phyloP scores from a whole-genome alignment of 768 basidiomycete species.

The Termitomyces sp. region DNA sequence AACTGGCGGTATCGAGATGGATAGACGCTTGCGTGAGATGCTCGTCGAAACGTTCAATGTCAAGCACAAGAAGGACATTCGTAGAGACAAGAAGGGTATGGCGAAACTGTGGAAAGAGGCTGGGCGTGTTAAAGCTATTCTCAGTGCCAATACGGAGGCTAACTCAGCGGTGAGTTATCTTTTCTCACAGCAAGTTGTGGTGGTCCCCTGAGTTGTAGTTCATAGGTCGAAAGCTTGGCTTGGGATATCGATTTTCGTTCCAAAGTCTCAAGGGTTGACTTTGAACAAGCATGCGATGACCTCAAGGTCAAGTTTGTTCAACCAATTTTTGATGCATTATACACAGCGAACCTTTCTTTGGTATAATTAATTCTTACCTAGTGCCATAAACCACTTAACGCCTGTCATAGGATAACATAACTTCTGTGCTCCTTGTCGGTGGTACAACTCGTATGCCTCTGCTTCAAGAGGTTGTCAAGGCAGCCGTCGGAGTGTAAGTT shows the following conservation, averaged over 20 bases:
- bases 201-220: conserved; percentile 1
- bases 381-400: neutral
- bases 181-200: neutral
- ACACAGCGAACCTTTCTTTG: conserved; percentile 58
- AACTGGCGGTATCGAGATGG: conserved; percentile 79
- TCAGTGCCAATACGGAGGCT: conserved; percentile 89
- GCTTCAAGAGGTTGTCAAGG: conserved; percentile 78
- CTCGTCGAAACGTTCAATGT: conserved; percentile 70
- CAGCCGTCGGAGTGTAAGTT: conserved; percentile 72
- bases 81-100: conserved; percentile 76
- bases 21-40: conserved; percentile 76
- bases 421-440: conserved; percentile 90
- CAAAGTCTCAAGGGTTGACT: conserved; percentile 69
- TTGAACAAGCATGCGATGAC: conserved; percentile 71
- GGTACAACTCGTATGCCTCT: conserved; percentile 89
- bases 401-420: conserved; percentile 61
- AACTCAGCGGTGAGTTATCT: conserved; percentile 50
- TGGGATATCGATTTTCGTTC: conserved; percentile 88
- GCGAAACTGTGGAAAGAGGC: conserved; percentile 96
- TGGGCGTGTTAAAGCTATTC: conserved; percentile 79
- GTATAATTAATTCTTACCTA: conserved; percentile 29
- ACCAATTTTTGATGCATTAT: conserved; percentile 73
- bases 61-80: conserved; percentile 64
- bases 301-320: conserved; percentile 55
- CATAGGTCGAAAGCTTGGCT: conserved; percentile 78